Conservation (phyloP, 768 basidiomycete species). For the Favolaschia claudopus region DNA sequence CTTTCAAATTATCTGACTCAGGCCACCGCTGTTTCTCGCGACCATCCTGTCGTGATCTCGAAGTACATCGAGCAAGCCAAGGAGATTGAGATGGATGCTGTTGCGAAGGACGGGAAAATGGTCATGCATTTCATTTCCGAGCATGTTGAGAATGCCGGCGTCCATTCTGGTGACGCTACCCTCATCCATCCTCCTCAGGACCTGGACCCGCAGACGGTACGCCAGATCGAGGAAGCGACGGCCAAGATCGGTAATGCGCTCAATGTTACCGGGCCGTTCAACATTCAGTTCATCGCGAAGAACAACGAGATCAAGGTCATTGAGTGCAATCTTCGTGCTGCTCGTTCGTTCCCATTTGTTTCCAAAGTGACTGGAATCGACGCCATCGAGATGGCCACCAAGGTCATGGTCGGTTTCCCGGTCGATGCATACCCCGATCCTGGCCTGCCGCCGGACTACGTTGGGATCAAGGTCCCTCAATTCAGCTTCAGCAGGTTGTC, state of each 20-base stretch:
- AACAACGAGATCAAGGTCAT: constrained; percentile 99
- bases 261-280: constrained; percentile 98
- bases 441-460: constrained; percentile 90
- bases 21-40: constrained; percentile 94
- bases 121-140: constrained; percentile 99
- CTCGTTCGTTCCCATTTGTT: constrained; percentile 98
- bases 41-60: constrained; percentile 97
- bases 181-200: constrained; percentile 98
- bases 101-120: constrained; percentile 97
- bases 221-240: constrained; percentile 96
- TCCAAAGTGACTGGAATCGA: constrained; percentile 98
- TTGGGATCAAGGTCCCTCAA: constrained; percentile 99
- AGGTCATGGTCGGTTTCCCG: constrained; percentile 94
- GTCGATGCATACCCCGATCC: constrained; percentile 91
- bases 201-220: constrained; percentile 94
- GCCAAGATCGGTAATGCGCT: constrained; percentile 97
- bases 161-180: constrained; percentile 98
- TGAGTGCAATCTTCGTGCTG: constrained; percentile 97
- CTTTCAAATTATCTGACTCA: constrained; percentile 91
- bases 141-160: constrained; percentile 98
- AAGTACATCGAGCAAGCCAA: constrained; percentile 99
- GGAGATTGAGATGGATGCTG: constrained; percentile 99
- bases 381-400: constrained; percentile 98
- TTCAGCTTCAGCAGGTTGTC: constrained; percentile 97
- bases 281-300: constrained; percentile 99